Evolutionary conservation across 2,329 filamentous ascomycete species (phyloP), one percentile per base, ranked within the genome.

Genomic region (Xylariaceae sp.): DNA sequence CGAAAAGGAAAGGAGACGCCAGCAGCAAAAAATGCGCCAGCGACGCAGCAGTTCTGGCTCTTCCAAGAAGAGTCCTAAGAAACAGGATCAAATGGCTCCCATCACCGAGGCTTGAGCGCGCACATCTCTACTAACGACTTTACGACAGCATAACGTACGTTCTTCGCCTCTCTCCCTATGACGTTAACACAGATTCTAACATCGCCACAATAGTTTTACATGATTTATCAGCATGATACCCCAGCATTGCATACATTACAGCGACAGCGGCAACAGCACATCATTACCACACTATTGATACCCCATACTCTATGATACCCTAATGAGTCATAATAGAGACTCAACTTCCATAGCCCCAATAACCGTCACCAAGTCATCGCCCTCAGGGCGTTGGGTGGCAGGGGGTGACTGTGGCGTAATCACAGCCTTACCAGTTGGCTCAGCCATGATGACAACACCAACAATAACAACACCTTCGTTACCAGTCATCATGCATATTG

Each of bases 1-100:
- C 57, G 79, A 82, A 71, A 80, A 80, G 75, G 78, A 82, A 68
- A 70, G 72, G 47, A 71, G 78, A 36, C 71, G 73, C 53, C 69
- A 72, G 55, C 58, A 61, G 47, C 38, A 48, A 33, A 60, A 58
- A 58, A 27, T 27, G 22, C 57, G 52, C 42, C 56, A 54, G 51
- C 65, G 66, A 40, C 56, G 58, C 42, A 56, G 58, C 48, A 51
- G 60, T 44, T 44, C 46, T 56, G 17, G 54, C 55, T 53, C 51
- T 32, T 50, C 51, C 12, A 58, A 58, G 54, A 58, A 56, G 51
- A 68, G 66, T 54, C 64, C 66, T 43, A 62, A 66, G 71, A 78
- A 76, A 65, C 70, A 68, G 57, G 66, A 64, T 51, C 66, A 69
- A 60, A 81, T 84, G 71, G 71, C 77, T 45, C 74, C 78, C 52